These are phyloP conservation scores for Scorias spongiosa DNA, from an alignment of 2,329 filamentous ascomycete genomes.

Conservation along the genomic window DNA sequence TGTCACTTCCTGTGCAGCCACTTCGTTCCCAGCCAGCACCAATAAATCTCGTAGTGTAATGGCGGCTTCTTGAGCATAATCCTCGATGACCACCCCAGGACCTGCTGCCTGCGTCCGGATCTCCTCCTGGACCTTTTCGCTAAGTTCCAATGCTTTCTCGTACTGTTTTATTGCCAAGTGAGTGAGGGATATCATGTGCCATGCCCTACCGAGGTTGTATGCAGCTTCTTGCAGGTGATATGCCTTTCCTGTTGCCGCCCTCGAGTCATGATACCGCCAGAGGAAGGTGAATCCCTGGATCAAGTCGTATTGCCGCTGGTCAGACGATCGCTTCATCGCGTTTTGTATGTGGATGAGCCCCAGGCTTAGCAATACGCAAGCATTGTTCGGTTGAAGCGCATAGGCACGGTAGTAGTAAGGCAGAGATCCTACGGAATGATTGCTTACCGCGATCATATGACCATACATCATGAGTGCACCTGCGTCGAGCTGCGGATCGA, in stretches of 20 bases:
- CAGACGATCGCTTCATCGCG: slow-evolving; percentile 73
- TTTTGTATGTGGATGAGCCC: slow-evolving; percentile 78
- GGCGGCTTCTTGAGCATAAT: slow-evolving; percentile 57
- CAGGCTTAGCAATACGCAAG: slow-evolving; percentile 65
- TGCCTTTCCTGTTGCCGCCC: slow-evolving; percentile 26
- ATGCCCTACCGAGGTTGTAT: slow-evolving; percentile 64
- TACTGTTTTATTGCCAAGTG: slow-evolving; percentile 64
- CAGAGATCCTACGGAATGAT: slow-evolving; percentile 67
- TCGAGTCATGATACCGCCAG: slow-evolving; percentile 52
- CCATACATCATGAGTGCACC: slow-evolving; percentile 78
- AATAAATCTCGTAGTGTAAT: slow-evolving; percentile 57
- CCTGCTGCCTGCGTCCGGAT: slow-evolving; percentile 22
- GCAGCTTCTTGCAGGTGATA: slow-evolving; percentile 56
- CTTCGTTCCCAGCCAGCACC: slow-evolving; percentile 46
- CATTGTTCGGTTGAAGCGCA: slow-evolving; percentile 59
- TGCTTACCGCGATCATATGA: slow-evolving; percentile 72
- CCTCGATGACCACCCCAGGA: slow-evolving; percentile 31
- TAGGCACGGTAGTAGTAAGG: slow-evolving; percentile 63
- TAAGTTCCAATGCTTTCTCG: slow-evolving; percentile 38
- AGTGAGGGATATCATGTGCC: slow-evolving; percentile 58
- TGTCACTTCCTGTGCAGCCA: slow-evolving; percentile 45
- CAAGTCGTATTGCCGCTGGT: slow-evolving; percentile 78
- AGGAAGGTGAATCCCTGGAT: slow-evolving; percentile 75
- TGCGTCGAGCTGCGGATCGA: slow-evolving; percentile 48
- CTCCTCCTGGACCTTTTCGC: slow-evolving; percentile 28